phyloP scores from a whole-genome alignment of 2,329 filamentous ascomycete genomes.

The Emmonsiellopsis sp. region DNA sequence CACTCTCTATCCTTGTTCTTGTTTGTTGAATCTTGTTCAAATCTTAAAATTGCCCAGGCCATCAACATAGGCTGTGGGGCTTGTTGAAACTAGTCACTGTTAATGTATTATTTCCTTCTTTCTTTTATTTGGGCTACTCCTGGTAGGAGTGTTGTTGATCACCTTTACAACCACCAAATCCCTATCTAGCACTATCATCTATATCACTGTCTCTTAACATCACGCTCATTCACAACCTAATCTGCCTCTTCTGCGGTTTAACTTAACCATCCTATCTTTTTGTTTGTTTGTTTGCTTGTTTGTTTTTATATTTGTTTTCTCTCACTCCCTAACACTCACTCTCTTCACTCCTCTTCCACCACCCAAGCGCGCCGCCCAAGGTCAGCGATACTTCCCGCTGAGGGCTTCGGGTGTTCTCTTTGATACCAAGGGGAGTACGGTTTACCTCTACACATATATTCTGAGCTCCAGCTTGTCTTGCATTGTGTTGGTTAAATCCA shows the following conservation, averaged over 20 bases:
- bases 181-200: background rate
- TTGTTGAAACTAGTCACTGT: background rate
- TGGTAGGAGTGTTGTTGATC: background rate
- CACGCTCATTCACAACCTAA: background rate
- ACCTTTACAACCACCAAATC: background rate
- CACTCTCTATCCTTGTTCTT: background rate
- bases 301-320: background rate
- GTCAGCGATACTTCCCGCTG: no score
- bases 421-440: no score
- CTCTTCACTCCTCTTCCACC: background rate
- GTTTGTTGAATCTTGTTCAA: background rate
- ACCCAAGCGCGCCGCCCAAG: background rate
- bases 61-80: background rate
- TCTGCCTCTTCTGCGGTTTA: background rate
- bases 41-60: background rate
- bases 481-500: no score
- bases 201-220: no score
- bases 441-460: no score
- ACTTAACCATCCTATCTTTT: background rate
- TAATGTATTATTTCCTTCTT: background rate
- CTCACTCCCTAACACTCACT: background rate
- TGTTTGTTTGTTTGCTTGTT: background rate
- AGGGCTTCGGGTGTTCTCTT: no score
- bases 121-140: background rate
- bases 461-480: no score